Percentiles rank a stretch among this genome's conserved stretches.
Conservation (phyloP, 1,139 yeast species). For the Yueomyces sp. region DNA sequence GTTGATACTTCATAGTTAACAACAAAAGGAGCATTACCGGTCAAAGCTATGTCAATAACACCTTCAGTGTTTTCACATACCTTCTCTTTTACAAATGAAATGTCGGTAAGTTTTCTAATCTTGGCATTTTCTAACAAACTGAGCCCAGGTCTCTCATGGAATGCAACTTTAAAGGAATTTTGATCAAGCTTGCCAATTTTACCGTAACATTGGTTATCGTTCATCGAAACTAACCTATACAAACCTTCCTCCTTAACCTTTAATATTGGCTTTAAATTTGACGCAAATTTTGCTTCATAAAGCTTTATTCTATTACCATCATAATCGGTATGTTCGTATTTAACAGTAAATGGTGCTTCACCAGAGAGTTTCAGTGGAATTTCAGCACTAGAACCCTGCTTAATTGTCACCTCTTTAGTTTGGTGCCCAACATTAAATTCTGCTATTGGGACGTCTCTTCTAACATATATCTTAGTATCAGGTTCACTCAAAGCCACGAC, state of each 20-base stretch:
- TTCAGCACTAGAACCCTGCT: slow-evolving; percentile 47
- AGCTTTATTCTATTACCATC: slow-evolving; percentile 20
- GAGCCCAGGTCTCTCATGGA: slow-evolving; percentile 46
- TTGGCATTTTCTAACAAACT: slow-evolving; percentile 26
- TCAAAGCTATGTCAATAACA: slow-evolving; percentile 35
- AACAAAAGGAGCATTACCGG: slow-evolving; percentile 64
- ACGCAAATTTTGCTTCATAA: slow-evolving; percentile 22
- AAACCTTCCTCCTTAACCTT: slow-evolving; percentile 45
- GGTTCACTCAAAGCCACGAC: slow-evolving; percentile 49
- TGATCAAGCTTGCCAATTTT: slow-evolving; percentile 28
- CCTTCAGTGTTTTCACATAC: slow-evolving; percentile 40
- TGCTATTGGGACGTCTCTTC: slow-evolving; percentile 53
- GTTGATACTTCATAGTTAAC: slow-evolving; percentile 52
- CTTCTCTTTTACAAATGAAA: slow-evolving; percentile 22
- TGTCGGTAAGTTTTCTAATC: slow-evolving; percentile 13
- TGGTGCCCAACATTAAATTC: slow-evolving; percentile 26
- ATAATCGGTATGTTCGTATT: slow-evolving; percentile 27
- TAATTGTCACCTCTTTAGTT: slow-evolving; percentile 29
- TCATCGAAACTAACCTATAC: slow-evolving; percentile 46
- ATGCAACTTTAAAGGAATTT: slow-evolving; percentile 31
- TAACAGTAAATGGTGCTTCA: slow-evolving; percentile 36
- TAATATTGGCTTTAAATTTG: slow-evolving; percentile 29
- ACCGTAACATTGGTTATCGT: slow-evolving; percentile 64
- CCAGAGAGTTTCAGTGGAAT: slow-evolving; percentile 50
- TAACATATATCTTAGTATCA: slow-evolving; percentile 48